A percentile compares a stretch with the other conserved stretches of the same genome.
Conservation (phyloP, 495 filamentous ascomycete species). For the Annulohypoxylon maeteangense region DNA sequence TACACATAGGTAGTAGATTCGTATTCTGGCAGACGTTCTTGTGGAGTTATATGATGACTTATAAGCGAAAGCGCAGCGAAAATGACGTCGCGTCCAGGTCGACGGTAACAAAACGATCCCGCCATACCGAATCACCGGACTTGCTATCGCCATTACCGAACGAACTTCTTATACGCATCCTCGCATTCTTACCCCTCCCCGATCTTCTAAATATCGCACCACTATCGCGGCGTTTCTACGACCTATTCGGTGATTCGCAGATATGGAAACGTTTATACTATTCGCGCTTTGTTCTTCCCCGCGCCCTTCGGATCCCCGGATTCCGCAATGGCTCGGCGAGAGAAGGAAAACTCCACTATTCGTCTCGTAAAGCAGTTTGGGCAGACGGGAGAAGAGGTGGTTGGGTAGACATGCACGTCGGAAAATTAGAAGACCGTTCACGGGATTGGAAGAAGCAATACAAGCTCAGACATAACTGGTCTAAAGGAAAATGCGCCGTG, state of each 20-base stretch:
- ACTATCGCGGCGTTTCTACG: constrained; percentile 79
- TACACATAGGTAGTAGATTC: neutral
- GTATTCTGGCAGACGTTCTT: neutral
- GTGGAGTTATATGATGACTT: constrained; percentile 23
- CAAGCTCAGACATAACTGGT: constrained; percentile 92
- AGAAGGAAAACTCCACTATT: constrained; percentile 67
- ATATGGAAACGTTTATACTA: constrained; percentile 94
- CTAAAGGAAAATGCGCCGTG: constrained; percentile 80
- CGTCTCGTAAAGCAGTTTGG: constrained; percentile 82
- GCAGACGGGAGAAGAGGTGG: constrained; percentile 68
- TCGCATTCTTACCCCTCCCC: constrained; percentile 76
- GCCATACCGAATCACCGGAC: constrained; percentile 48
- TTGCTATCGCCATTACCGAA: constrained; percentile 74
- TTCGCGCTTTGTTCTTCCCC: constrained; percentile 85
- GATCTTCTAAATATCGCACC: constrained; percentile 79
- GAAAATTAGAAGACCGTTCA: constrained; percentile 58
- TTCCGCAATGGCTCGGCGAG: constrained; percentile 59
- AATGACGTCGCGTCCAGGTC: constrained; percentile 32
- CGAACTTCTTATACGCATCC: constrained; percentile 86
- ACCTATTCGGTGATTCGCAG: constrained; percentile 82
- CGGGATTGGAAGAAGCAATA: constrained; percentile 88
- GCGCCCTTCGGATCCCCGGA: constrained; percentile 79
- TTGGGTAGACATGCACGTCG: constrained; percentile 55
- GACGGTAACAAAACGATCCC: constrained; percentile 34
- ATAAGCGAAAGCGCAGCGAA: constrained; percentile 42